These are phyloP conservation scores for Toxicodendron radicans DNA, from an alignment of 345 rosid genomes.

Conservation along the genomic window DNA sequence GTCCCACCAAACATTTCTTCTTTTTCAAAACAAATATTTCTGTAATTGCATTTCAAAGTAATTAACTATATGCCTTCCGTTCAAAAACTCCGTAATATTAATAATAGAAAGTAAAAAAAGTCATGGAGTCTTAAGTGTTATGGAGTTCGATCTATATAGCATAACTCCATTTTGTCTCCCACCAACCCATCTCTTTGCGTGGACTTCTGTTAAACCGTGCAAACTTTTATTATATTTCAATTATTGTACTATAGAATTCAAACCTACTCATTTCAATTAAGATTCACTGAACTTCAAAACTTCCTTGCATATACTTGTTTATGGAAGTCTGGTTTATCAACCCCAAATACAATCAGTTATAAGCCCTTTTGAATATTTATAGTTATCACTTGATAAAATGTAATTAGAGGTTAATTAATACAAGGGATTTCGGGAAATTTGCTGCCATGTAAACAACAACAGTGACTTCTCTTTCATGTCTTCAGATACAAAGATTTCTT, in stretches of 20 bases:
- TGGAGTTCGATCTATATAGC: not conserved
- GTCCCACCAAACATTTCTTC: not conserved
- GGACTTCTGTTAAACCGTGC: conserved; percentile 12
- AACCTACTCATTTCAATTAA: not conserved
- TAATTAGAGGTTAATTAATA: not conserved
- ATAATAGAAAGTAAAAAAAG: too few species aligned
- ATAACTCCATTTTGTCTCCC: conserved; percentile 25
- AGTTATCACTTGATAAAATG: too few species aligned
- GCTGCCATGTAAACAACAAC: not conserved
- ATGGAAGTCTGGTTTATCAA: too few species aligned
- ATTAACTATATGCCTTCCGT: not conserved
- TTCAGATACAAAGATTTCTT: conserved; percentile 4
- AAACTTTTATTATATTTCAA: not conserved
- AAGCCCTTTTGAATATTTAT: too few species aligned
- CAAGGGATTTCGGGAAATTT: not conserved
- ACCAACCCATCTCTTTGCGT: conserved; percentile 19
- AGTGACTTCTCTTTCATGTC: conserved; percentile 15
- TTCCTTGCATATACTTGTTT: too few species aligned
- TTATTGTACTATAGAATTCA: not conserved
- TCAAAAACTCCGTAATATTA: too few species aligned
- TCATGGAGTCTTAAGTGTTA: not conserved
- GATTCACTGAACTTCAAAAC: too few species aligned
- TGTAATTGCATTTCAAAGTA: too few species aligned
- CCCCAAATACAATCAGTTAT: too few species aligned
- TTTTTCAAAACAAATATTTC: not conserved